Conservation (phyloP, 108 stramenopile species). For the Seminavis robusta region DNA sequence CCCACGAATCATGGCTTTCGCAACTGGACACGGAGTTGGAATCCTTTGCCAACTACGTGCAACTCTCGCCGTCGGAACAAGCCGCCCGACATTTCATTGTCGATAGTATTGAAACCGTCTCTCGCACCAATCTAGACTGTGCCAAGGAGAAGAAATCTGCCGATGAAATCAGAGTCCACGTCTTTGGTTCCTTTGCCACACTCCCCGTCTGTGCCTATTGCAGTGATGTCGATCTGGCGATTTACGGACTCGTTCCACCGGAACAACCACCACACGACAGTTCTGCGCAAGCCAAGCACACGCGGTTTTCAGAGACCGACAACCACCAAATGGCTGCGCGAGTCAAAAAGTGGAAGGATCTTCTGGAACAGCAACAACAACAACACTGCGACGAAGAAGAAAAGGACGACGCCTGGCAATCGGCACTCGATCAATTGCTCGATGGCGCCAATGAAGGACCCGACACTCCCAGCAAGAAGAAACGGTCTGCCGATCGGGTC, state of each 20-base stretch:
- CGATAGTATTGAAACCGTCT: conserved; percentile 25
- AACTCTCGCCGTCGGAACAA: conserved; percentile 43
- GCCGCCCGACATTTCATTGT: conserved; percentile 40
- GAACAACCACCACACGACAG: conserved; percentile 15
- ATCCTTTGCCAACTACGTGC: conserved; percentile 59
- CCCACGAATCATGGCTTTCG: too few species aligned
- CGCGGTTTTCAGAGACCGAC: too few species aligned
- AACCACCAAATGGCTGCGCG: background rate
- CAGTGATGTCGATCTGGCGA: conserved; percentile 71
- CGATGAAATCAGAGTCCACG: conserved; percentile 24
- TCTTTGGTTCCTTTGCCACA: conserved; percentile 78
- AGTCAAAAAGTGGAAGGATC: conserved; percentile 26
- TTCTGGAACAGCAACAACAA: too few species aligned
- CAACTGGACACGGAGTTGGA: conserved; percentile 47
- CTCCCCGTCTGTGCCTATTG: conserved; percentile 62
- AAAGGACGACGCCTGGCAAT: too few species aligned
- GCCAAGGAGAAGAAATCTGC: conserved; percentile 4
- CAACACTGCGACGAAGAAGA: too few species aligned
- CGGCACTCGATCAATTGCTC: too few species aligned
- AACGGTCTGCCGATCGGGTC: too few species aligned
- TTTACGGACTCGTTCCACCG: conserved; percentile 65
- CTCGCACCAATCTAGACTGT: conserved; percentile 6
- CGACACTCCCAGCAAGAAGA: too few species aligned
- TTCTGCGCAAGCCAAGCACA: too few species aligned
- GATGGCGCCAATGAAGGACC: too few species aligned